A percentile compares a stretch with the other conserved stretches of the same genome.
phyloP scores from a whole-genome alignment of 257 asterid species.

The Plantago major region DNA sequence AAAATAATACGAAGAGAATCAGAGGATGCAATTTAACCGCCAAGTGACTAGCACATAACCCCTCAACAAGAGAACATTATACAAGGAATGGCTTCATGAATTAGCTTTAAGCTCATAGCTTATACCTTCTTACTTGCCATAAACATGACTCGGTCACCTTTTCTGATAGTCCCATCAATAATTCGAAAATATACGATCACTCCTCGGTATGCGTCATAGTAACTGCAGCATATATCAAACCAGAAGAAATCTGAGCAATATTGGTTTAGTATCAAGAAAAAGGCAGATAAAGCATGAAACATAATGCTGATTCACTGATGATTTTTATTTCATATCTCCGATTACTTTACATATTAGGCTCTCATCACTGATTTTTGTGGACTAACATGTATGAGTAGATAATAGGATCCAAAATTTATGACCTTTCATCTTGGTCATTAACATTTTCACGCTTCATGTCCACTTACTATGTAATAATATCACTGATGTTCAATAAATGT shows the following conservation, averaged over 20 bases:
- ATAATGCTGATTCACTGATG: too few relatives aligned
- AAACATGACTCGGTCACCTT: slow-evolving; percentile 83
- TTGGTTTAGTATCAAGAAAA: too few relatives aligned
- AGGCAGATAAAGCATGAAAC: too few relatives aligned
- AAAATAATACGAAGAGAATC: not conserved
- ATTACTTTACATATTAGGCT: too few relatives aligned
- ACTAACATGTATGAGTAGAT: too few relatives aligned
- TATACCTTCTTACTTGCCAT: slow-evolving; percentile 97
- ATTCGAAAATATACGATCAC: slow-evolving; percentile 93
- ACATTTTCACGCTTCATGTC: too few relatives aligned
- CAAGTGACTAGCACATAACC: not conserved
- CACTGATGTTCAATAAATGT: too few relatives aligned
- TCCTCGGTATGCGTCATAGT: slow-evolving; percentile 93
- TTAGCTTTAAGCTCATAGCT: slow-evolving; percentile 16
- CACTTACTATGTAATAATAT: too few relatives aligned
- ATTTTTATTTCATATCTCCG: too few relatives aligned
- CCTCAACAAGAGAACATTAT: slow-evolving; percentile 13
- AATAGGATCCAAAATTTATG: too few relatives aligned
- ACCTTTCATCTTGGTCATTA: too few relatives aligned
- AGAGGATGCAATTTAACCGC: not conserved
- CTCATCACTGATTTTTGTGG: too few relatives aligned
- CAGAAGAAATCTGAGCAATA: slow-evolving; percentile 2
- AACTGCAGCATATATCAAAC: slow-evolving; percentile 47
- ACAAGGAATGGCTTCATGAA: slow-evolving; percentile 13
- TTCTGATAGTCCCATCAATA: slow-evolving; percentile 79